Percentiles rank a stretch among this genome's conserved stretches.
phyloP scores from a whole-genome alignment of 352 stramenopile species.

The Phytophthora tubulina region DNA sequence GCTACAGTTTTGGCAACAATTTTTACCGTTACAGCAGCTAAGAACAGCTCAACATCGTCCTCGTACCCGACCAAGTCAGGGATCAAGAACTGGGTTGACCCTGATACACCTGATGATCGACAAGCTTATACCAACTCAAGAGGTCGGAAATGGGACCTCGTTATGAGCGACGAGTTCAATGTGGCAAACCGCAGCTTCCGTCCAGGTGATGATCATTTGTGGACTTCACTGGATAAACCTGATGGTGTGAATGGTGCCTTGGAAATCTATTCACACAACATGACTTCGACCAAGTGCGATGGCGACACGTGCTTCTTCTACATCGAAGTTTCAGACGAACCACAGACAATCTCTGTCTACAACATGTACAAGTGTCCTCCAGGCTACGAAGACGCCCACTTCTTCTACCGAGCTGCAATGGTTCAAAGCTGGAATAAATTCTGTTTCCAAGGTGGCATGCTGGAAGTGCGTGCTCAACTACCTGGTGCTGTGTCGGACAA shows the following conservation, averaged over 20 bases:
- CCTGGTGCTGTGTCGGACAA: conserved; percentile 78
- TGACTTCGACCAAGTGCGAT: conserved; percentile 70
- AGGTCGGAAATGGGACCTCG: conserved; percentile 75
- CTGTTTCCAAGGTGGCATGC: conserved; percentile 92
- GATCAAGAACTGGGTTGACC: conserved; percentile 63
- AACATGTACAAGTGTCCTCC: conserved; percentile 67
- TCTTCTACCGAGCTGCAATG: conserved; percentile 78
- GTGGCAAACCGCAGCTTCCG: conserved; percentile 84
- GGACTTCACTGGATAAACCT: conserved; percentile 95
- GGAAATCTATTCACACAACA: conserved; percentile 94
- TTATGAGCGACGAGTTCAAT: conserved; percentile 97
- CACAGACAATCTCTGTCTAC: conserved; percentile 55
- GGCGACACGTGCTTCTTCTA: conserved; percentile 67
- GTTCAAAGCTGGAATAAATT: conserved; percentile 94
- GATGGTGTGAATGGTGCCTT: conserved; percentile 93
- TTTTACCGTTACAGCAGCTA: conserved; percentile 15
- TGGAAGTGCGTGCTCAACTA: conserved; percentile 91
- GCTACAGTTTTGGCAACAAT: conserved; percentile 11
- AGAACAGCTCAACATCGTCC: conserved; percentile 24
- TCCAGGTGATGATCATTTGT: conserved; percentile 93
- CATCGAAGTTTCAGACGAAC: conserved; percentile 64
- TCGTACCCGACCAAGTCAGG: conserved; percentile 61
- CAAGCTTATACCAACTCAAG: conserved; percentile 53
- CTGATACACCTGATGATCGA: conserved; percentile 51
- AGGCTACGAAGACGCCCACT: conserved; percentile 54